Evolutionary conservation across 192 early-diverging fungal genomes (phyloP).

Genomic region (Piromyces finnis): DNA sequence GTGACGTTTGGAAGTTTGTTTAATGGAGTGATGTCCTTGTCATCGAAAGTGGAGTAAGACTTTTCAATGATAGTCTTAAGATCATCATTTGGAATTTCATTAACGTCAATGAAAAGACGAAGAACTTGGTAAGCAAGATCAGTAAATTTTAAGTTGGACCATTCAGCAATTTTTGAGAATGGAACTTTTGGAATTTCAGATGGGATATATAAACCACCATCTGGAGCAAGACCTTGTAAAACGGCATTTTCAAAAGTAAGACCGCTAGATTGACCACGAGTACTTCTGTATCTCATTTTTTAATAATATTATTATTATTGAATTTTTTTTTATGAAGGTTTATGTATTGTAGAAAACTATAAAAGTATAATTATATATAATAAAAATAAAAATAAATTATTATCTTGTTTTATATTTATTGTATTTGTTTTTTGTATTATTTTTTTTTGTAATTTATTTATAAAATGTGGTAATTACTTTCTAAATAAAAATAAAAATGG

Average conservation of each 20-base stretch:
- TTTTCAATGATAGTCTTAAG: slow-evolving; percentile 42
- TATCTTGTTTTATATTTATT: too few relatives aligned
- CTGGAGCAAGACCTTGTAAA: slow-evolving; percentile 71
- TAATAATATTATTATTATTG: background rate
- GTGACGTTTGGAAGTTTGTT: slow-evolving; percentile 35
- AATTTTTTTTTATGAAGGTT: too few relatives aligned
- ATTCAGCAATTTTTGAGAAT: slow-evolving; percentile 43
- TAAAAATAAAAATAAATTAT: too few relatives aligned
- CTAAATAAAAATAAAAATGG: too few relatives aligned
- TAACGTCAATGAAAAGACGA: slow-evolving; percentile 57
- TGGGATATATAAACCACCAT: slow-evolving; percentile 92
- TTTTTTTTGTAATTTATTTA: too few relatives aligned
- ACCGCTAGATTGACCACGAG: slow-evolving; percentile 46
- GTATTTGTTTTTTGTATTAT: too few relatives aligned
- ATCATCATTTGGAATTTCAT: slow-evolving; percentile 59
- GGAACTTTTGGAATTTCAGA: slow-evolving; percentile 55
- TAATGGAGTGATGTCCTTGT: slow-evolving; percentile 59
- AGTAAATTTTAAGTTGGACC: slow-evolving; percentile 54
- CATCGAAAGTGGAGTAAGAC: slow-evolving; percentile 63
- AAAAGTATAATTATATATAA: too few relatives aligned
- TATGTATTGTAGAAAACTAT: too few relatives aligned
- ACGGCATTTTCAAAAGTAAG: slow-evolving; percentile 76
- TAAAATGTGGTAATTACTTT: too few relatives aligned
- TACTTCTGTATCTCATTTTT: slow-evolving; percentile 78
- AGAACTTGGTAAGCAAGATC: slow-evolving; percentile 73